A percentile compares a stretch with the other conserved stretches of the same genome.
These are phyloP conservation scores for Acanthamoeba lenticulata DNA, from an alignment of 208 protist genomes.

Conservation along the genomic window DNA sequence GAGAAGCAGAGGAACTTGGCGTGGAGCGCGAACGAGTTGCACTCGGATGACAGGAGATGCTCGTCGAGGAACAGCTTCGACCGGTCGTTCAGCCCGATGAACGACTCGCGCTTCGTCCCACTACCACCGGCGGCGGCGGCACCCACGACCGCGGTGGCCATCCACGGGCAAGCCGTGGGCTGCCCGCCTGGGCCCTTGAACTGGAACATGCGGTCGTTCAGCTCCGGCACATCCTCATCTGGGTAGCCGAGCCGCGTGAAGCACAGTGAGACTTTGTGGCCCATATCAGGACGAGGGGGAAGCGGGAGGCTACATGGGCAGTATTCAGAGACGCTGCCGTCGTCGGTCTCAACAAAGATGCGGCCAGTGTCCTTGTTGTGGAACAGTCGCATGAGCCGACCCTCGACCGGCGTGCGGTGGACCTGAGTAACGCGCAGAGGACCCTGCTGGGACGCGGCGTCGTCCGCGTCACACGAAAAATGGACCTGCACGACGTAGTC, in stretches of 20 bases:
- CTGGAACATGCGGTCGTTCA: slow-evolving; percentile 26
- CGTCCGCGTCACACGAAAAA: neutral
- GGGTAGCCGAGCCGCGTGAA: neutral
- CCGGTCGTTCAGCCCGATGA: slow-evolving; percentile 75
- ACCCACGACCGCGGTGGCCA: slow-evolving; percentile 1
- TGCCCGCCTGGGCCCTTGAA: slow-evolving; percentile 53
- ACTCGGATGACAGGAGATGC: slow-evolving; percentile 69
- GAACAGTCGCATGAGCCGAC: slow-evolving; percentile 35
- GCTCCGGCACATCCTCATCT: neutral
- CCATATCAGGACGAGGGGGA: neutral
- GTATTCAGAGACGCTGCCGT: slow-evolving; percentile 35
- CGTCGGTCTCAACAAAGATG: slow-evolving; percentile 22
- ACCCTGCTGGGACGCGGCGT: neutral
- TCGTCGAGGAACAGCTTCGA: slow-evolving; percentile 72
- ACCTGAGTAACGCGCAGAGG: neutral
- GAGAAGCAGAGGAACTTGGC: slow-evolving; percentile 79
- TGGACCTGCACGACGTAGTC: slow-evolving; percentile 49
- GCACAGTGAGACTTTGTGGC: too few relatives aligned
- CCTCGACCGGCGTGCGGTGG: slow-evolving; percentile 29
- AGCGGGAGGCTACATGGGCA: neutral
- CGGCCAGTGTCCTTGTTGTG: slow-evolving; percentile 61
- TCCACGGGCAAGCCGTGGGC: slow-evolving; percentile 53
- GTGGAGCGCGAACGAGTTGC: slow-evolving; percentile 79
- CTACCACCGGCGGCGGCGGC: neutral
- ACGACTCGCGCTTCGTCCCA: neutral